Conservation (phyloP, 2,329 filamentous ascomycete genomes). For the Ceratocystis papillata region DNA sequence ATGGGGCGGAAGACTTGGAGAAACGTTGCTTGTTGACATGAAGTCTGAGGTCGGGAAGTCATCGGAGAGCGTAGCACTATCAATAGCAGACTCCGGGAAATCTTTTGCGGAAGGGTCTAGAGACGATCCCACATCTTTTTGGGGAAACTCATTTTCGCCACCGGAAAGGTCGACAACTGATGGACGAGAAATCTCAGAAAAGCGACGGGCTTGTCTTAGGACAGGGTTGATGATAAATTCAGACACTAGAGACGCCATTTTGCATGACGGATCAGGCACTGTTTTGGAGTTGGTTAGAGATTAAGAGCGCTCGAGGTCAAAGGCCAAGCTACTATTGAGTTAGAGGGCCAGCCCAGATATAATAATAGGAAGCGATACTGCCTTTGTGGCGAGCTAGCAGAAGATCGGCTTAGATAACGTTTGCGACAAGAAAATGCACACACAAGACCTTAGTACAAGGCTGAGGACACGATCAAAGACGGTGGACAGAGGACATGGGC, state of each 20-base stretch:
- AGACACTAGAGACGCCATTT: slow-evolving; percentile 53
- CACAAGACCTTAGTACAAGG: background rate
- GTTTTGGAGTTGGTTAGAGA: background rate
- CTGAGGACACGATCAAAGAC: slow-evolving; percentile 4
- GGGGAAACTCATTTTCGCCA: slow-evolving; percentile 31
- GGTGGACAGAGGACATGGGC: background rate
- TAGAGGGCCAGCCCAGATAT: background rate
- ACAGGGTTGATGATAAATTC: slow-evolving; percentile 57
- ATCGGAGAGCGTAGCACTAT: background rate
- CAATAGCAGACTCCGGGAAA: background rate
- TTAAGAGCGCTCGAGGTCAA: background rate
- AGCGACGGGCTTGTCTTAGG: slow-evolving; percentile 53
- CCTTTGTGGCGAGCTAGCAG: background rate
- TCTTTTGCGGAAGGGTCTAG: slow-evolving; percentile 10
- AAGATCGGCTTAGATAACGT: background rate
- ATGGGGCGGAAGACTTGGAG: background rate
- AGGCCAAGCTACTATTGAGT: background rate
- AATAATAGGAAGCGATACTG: background rate
- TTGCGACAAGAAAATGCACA: background rate
- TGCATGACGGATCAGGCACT: background rate
- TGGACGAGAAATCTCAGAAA: slow-evolving; percentile 42
- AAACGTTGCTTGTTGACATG: background rate
- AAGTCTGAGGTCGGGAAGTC: background rate
- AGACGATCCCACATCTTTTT: slow-evolving; percentile 26
- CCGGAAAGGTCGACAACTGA: slow-evolving; percentile 31